Conservation (phyloP, 2,329 filamentous ascomycete genomes). For the Fusarium sp. region DNA sequence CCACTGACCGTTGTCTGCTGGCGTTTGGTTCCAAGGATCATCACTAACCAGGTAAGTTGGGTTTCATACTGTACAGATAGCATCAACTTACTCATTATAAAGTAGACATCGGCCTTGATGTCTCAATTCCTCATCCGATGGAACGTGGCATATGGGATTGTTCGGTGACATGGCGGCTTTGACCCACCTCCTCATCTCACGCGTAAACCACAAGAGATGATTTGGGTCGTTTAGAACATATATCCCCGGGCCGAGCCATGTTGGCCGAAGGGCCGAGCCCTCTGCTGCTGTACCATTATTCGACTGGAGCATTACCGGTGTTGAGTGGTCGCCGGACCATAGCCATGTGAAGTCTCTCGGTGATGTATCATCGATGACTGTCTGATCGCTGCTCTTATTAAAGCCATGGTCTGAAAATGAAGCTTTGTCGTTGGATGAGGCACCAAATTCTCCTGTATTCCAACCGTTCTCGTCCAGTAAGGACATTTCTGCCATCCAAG, state of each 20-base stretch:
- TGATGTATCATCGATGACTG: background rate
- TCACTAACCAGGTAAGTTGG: slow-evolving; percentile 55
- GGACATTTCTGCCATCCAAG: background rate
- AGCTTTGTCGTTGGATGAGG: background rate
- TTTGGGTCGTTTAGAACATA: slow-evolving; percentile 47
- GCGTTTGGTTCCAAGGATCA: slow-evolving; percentile 69
- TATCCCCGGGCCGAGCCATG: slow-evolving; percentile 31
- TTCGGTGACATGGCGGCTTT: slow-evolving; percentile 51
- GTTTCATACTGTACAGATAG: rapidly evolving
- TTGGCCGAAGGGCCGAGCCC: slow-evolving; percentile 16
- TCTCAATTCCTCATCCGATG: slow-evolving; percentile 54
- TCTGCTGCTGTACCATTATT: background rate
- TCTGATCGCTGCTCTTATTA: background rate
- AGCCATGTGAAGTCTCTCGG: slow-evolving; percentile 6
- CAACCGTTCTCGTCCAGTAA: background rate
- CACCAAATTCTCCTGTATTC: background rate
- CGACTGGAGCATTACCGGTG: background rate
- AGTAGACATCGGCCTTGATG: slow-evolving; percentile 52
- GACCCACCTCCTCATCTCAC: slow-evolving; percentile 48
- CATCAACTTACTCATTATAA: slow-evolving; percentile 47
- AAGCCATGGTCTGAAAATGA: background rate
- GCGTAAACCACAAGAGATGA: slow-evolving; percentile 43
- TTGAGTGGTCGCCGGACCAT: slow-evolving; percentile 5
- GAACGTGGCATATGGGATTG: slow-evolving; percentile 49
- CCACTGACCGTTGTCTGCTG: slow-evolving; percentile 70